Evolutionary conservation across 176 grass and related monocot species (phyloP), one percentile per base, ranked within the genome.

Genomic region (Rhynchospora tenuis): DNA sequence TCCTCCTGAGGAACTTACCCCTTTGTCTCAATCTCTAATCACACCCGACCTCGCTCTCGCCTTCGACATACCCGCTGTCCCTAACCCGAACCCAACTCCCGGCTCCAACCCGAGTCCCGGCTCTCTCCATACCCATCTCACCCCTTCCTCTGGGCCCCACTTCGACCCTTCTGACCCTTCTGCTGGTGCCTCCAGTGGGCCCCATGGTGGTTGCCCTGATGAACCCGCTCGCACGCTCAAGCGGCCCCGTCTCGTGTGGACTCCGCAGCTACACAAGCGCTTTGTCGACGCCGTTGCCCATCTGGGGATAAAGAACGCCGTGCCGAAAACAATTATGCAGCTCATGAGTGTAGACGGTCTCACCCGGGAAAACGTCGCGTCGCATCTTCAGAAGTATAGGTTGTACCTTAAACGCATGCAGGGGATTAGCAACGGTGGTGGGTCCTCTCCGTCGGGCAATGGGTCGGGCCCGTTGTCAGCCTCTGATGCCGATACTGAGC

Each of bases 251-350:
- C 91, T 97, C 2, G 94, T 97, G 58, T 97, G 94, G 94, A 97
- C 94, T 70, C 94, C 94, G 82, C 94, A 93, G 85, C 94, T 97
- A 17, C 94, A 97, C 87, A 97, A 97, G 89, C 83, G 94, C 2
- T 97, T 97, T 64, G 94, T 97, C 2, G 94, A 97, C 81, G 94
- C 91, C 9, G 94, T 97, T 5, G 94, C 94, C 1, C 94, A 97
- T 84, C 89, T 97, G 2, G 94, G 94, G 71, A 97, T 97, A 84
- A 97, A 97, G 86, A 97, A 97, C 91, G 94, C 94, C 33, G 94
- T 97, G 67, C 94, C 94, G 57, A 97, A 97, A 90, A 97, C 94
- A 26, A 97, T 97, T 91, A 97, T 97, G 94, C 91, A 93, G 81
- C 87, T 97, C 42, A 97, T 97, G 94, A 97, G 91, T 84, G 91